Base-by-base conservation (phyloP, 306 rosid genomes). In the Hylodesmum podocarpum region DNA sequence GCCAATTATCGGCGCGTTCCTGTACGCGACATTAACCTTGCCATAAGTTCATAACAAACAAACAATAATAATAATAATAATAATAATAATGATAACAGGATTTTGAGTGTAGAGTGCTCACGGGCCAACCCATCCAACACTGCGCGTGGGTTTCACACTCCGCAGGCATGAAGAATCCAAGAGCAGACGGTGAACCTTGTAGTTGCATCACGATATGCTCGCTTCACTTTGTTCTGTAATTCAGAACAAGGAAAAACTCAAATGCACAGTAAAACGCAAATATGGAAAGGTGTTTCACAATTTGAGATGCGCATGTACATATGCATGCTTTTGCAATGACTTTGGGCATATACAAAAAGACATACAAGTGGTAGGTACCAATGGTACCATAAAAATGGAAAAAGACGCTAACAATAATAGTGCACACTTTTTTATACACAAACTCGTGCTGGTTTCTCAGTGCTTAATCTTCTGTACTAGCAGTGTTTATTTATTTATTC, bases 81-180 rank as follows among this genome's bases (percentile, higher is more conserved):
- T 3, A 13, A 0, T 10, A 16, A n/a, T n/a, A n/a, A n/a, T n/a
- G n/a, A n/a, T n/a, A n/a, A n/a, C n/a, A n/a, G n/a, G 39, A 29
- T 78, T 13, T 4, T 28, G 73, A 33, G 44, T 29, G 14, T 5
- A 6, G 22, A 12, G 4, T 9, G 82, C 97, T 87, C 70, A 94
- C 97, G n/a, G 97, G 99, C 99, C 99, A 92, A 69, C 97, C 99
- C 46, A 95, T 81, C 99, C 99, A 95, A 72, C 93, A 86, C 46
- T 84, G 91, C 2, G 97, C 55, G 54, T 95, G 97, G 31, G 83
- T 83, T 82, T 88, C 99, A 90, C 92, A 90, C 82, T 95, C 99
- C 0, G 97, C 97, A 5, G 99, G 99, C 99, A 95, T 92, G 73
- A 77, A 79, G 53, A 72, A 95, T 40, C 90, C 92, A 37, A 75